Evolutionary conservation across 1,284 basidiomycete genomes (phyloP), one percentile per base, ranked within the genome.

Genomic region (Phaffia rhodozyma): DNA sequence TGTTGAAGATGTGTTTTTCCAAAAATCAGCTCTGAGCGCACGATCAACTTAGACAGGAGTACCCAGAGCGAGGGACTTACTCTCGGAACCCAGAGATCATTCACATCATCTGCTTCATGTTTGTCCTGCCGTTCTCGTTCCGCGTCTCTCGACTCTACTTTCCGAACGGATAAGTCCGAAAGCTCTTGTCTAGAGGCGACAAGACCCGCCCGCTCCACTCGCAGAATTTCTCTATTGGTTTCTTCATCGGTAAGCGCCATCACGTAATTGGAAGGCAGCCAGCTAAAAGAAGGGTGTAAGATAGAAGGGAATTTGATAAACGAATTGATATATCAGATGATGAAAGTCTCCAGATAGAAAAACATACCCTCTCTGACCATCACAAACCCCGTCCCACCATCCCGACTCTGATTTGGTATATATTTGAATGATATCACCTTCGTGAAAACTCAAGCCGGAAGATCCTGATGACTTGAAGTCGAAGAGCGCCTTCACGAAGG

Each of bases 341-440:
- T 54, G 27, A 25, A 54, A 61, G 21, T 21, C 54, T 54, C 25
- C 50, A 6, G 32, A 52, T 27, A n/a, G 13, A 60, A 23, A 20
- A 47, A 61, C 60, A 51, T 25, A 66, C 64, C 64, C 94, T 60
- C 94, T 84, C 73, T 88, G 85, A 62, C 86, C 85, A 61, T 86
- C 85, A 43, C 97, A 79, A 66, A 97, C 79, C 9, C 96, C 94
- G 75, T 98, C 96, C 94, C 94, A 99, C 94, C 94, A 99, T 21
- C 94, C 94, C 5, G 87, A 89, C 57, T 90, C 88, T 61, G 97
- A 83, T 72, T 87, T 86, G 7, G 87, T 91, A 60, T 96, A 81
- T 61, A 98, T 91, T 75, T 97, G 91, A 70, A 98, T 96, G 68
- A 97, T 82, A 72, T 96, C 91, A 68, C 86, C 87, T 69, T 83